Evolutionary conservation across 768 basidiomycete species (phyloP).

Genomic region (Suillus placidus): DNA sequence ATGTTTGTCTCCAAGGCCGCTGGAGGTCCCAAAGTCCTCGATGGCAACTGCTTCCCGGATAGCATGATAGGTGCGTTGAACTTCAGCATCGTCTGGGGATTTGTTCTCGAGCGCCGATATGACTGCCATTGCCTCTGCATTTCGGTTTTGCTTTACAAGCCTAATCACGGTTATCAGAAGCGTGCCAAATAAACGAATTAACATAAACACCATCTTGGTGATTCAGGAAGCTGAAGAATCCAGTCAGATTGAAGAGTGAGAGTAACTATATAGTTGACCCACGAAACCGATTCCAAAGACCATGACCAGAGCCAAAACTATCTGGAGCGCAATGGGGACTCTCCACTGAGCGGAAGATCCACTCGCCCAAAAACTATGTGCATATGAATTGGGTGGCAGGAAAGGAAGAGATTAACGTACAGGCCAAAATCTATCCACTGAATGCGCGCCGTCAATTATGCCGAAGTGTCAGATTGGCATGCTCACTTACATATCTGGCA

Average conservation of each 20-base stretch:
- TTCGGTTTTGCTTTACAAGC: slow-evolving; percentile 57
- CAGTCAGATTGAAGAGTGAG: slow-evolving; percentile 7
- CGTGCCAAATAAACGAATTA: not conserved
- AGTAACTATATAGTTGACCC: slow-evolving; percentile 25
- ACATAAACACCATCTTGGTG: slow-evolving; percentile 52
- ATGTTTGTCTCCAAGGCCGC: not conserved
- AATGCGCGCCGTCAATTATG: not conserved
- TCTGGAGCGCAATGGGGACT: slow-evolving; percentile 63
- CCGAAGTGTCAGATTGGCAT: not conserved
- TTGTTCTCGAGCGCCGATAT: slow-evolving; percentile 64
- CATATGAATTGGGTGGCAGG: not conserved
- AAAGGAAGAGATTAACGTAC: slow-evolving; percentile 34
- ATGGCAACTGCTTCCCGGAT: slow-evolving; percentile 55
- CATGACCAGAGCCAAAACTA: slow-evolving; percentile 57
- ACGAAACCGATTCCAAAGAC: slow-evolving; percentile 51
- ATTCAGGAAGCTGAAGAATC: slow-evolving; percentile 52
- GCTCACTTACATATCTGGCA: slow-evolving; percentile 19
- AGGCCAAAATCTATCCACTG: slow-evolving; percentile 69
- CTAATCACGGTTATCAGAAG: slow-evolving; percentile 27
- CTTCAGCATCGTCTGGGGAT: slow-evolving; percentile 45
- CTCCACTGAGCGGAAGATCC: slow-evolving; percentile 62
- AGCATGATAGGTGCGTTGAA: slow-evolving; percentile 54
- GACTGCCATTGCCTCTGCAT: slow-evolving; percentile 59
- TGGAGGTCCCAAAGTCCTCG: slow-evolving; percentile 32
- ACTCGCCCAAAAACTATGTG: slow-evolving; percentile 50